Conservation (phyloP, 257 asterid genomes). For the Ehretia macrophylla region DNA sequence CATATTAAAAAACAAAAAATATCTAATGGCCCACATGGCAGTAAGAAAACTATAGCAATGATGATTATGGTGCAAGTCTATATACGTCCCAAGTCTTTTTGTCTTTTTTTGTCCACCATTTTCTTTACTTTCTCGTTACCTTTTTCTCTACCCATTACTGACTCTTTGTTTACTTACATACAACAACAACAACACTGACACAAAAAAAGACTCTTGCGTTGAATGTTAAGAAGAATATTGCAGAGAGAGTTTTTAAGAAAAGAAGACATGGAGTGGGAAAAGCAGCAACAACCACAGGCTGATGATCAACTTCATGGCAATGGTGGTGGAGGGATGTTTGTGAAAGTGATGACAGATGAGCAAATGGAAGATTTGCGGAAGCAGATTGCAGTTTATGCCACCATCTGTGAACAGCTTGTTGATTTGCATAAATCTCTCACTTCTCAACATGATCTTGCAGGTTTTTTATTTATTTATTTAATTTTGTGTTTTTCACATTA, state of each 20-base stretch:
- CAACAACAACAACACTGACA: not conserved
- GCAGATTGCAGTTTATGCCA: conserved; percentile 92
- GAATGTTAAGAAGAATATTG: conserved; percentile 12
- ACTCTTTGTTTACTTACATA: conserved; percentile 7
- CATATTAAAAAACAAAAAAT: too few relatives aligned
- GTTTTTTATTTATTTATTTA: conserved; percentile 19
- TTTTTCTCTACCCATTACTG: conserved; percentile 22
- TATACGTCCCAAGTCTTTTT: conserved; percentile 30
- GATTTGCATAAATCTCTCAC: conserved; percentile 92
- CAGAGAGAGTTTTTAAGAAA: not conserved
- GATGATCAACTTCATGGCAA: conserved; percentile 3
- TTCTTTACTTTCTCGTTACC: conserved; percentile 43
- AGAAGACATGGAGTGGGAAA: conserved; percentile 44
- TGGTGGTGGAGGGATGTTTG: conserved; percentile 57
- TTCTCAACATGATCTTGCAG: conserved; percentile 83
- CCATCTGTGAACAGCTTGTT: conserved; percentile 91
- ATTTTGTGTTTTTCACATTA: not conserved
- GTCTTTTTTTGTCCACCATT: conserved; percentile 22
- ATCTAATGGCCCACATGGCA: conserved; percentile 1
- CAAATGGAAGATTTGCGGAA: conserved; percentile 94
- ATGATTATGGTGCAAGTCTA: not conserved
- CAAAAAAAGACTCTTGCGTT: conserved; percentile 11
- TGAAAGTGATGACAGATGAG: conserved; percentile 98
- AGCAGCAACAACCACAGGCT: conserved; percentile 25
- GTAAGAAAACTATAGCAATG: not conserved